Evolutionary conservation across 495 filamentous ascomycete species (phyloP), one percentile per base, ranked within the genome.

Genomic region (Venustampulla echinocandica): DNA sequence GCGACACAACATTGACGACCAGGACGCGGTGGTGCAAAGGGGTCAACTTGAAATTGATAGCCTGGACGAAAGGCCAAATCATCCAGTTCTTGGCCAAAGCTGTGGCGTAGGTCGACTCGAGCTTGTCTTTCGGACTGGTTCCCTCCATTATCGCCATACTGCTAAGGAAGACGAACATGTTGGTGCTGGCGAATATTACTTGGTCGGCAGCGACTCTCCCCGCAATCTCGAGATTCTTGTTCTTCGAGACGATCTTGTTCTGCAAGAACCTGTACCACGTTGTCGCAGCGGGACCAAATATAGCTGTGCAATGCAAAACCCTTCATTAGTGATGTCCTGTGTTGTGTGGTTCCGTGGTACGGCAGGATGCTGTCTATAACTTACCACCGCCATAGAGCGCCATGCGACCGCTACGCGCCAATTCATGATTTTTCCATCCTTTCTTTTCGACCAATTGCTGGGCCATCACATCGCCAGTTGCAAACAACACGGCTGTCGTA

Each of bases 251-350:
- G 57, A 95, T 73, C 46, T 78, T 69, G 25, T 74, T 71, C 52
- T 87, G 80, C 33, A 92, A 79, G 61, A 95, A 73, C 30, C 73
- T 69, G 73, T 84, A 96, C 93, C 92, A 98, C 21, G 73, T 79
- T 1, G 90, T 90, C 4, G 90, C 92, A 19, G 77, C 84, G 23
- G 92, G 92, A 37, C 92, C 92, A 65, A 98, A 98, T 64, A 96
- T 64, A 25, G 73, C 88, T 94, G 49, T 33, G 36, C 17, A 44
- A 24, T 50, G 35, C 42, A 42, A n/a, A n/a, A n/a, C n/a, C n/a
- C n/a, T n/a, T n/a, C 34, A 47, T 51, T 35, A 47, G 50, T 17
- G 20, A 23, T 47, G 46, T 48, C 14, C 15, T 18, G 38, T 25
- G 18, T 19, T 17, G n/a, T n/a, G n/a, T n/a, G n/a, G n/a, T n/a